Evolutionary conservation across 2,329 filamentous ascomycete species (phyloP), one percentile per base, ranked within the genome.

Genomic region (Ambrosiella xylebori): DNA sequence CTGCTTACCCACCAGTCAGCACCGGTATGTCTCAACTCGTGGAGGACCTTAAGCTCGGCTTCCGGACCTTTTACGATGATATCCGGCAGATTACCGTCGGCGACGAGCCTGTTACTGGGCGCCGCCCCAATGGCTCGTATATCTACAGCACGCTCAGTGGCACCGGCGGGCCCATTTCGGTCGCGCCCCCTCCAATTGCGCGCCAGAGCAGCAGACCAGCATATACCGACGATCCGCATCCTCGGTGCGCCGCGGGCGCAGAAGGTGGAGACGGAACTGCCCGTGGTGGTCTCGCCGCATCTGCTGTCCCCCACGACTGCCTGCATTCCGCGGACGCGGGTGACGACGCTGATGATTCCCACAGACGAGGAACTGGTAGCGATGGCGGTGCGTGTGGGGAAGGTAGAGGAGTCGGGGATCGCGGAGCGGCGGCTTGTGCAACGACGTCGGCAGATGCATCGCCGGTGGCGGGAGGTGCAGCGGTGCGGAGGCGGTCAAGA

Each of bases 51-150:
- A 88, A 84, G 67, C 81, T 93, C 56, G 91, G 93, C 1, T 73
- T 98, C 54, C 90, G 86, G 81, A 95, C 88, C 1, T 98, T 98
- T 70, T 82, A 95, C 61, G 93, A 97, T 68, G 93, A 98, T 67
- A 81, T 98, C 53, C 80, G 90, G 63, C 93, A 97, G 70, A 94
- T 91, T 12, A 95, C 93, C 0, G 89, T 98, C 6, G 93, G 93
- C 27, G 93, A 98, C 57, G 93, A 98, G 71, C 87, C 83, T 13
- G 80, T 88, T 62, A 81, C 76, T 61, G 83, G 81, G 12, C 67
- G 62, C 40, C 57, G 61, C 38, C 63, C 64, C 55, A 63, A 60
- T 60, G 59, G 59, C 50, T 60, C 59, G 36, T 60, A 60, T 52
- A 40, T 60, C 40, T 60, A 60, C 52, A 60, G 38, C 15, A 40